These are phyloP conservation scores for Serendipita sp. DNA, from an alignment of 768 basidiomycete species.

Conservation along the genomic window DNA sequence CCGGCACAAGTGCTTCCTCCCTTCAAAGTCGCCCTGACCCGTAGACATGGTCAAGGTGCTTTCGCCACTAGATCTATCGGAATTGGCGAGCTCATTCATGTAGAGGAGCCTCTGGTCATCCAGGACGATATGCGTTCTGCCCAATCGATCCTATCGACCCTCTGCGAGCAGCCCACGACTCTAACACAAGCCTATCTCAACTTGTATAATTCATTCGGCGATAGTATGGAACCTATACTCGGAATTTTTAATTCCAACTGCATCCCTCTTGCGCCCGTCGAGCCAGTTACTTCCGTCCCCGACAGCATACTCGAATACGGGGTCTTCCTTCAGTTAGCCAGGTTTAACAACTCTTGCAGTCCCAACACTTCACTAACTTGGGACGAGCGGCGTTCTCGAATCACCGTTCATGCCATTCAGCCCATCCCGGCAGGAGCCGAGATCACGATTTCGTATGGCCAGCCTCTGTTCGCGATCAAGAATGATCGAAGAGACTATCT, in stretches of 20 bases:
- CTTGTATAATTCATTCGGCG: neutral
- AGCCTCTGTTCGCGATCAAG: neutral
- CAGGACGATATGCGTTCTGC: conserved; percentile 3
- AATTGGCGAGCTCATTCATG: conserved; percentile 17
- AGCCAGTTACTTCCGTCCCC: neutral
- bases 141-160: neutral
- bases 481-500: neutral
- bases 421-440: conserved; percentile 7
- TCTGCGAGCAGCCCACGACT: neutral
- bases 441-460: conserved; percentile 14
- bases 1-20: neutral
- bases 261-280: neutral
- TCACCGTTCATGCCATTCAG: conserved; percentile 13
- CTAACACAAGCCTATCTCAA: neutral
- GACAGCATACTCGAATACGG: neutral
- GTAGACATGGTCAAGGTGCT: conserved; percentile 17
- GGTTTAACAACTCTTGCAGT: conserved; percentile 21
- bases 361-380: conserved; percentile 19
- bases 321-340: conserved; percentile 17
- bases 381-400: conserved; percentile 13
- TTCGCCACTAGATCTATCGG: conserved; percentile 17
- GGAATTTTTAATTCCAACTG: conserved; percentile 3
- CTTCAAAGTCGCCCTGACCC: neutral
- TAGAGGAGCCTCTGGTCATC: conserved; percentile 19
- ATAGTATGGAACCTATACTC: neutral